These are phyloP conservation scores for Fraxinus excelsior DNA, from an alignment of 257 asterid genomes.

Conservation along the genomic window DNA sequence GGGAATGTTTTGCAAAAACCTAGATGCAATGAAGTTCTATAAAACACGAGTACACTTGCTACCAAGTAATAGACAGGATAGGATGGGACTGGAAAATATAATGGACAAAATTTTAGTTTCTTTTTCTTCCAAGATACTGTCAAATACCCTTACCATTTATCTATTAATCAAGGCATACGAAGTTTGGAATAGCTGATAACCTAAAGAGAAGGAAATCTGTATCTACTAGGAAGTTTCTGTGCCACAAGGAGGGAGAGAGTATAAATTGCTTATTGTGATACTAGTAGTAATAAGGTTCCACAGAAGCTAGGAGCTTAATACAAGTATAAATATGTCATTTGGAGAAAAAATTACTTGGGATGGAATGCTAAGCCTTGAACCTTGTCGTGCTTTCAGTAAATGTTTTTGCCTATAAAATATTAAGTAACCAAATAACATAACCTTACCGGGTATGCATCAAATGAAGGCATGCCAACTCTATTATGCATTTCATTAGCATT, in stretches of 20 bases:
- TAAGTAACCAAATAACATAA: background rate
- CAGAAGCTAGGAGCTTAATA: background rate
- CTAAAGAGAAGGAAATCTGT: background rate
- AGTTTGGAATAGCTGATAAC: background rate
- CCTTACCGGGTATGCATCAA: slow-evolving; percentile 45
- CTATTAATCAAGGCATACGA: background rate
- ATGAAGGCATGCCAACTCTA: slow-evolving; percentile 23
- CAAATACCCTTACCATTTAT: background rate
- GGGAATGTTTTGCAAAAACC: too few species aligned
- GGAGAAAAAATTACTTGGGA: background rate
- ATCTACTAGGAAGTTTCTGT: background rate
- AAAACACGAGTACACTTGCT: background rate
- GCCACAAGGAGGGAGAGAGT: background rate
- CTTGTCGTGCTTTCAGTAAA: background rate
- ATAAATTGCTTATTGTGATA: too few species aligned
- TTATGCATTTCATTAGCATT: slow-evolving; percentile 19
- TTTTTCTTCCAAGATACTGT: too few species aligned
- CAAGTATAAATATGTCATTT: background rate
- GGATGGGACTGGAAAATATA: background rate
- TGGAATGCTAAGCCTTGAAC: background rate
- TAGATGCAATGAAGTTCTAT: background rate
- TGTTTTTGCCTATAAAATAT: background rate
- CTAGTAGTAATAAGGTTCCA: background rate
- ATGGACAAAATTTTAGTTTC: background rate
- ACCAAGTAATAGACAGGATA: too few species aligned